Conservation (phyloP, 192 early-diverging fungal species). For the Podila epigama region DNA sequence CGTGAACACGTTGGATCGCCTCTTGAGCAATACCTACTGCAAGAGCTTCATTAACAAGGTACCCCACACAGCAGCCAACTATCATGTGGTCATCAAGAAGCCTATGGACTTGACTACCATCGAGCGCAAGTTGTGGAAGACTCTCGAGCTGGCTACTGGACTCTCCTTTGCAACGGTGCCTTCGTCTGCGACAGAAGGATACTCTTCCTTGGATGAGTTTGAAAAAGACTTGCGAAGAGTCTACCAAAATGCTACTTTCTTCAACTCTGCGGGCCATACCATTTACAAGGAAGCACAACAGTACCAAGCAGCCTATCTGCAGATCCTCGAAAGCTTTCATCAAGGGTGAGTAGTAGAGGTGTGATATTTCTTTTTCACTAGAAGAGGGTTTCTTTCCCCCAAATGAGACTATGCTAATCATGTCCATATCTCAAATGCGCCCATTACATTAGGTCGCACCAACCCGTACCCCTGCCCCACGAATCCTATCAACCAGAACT, state of each 20-base stretch:
- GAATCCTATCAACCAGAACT: constrained; percentile 30
- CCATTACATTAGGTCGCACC: no score
- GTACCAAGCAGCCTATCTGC: constrained; percentile 9
- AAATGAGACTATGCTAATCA: neutral
- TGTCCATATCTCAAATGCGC: neutral
- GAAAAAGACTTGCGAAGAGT: constrained; percentile 56
- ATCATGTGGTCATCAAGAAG: constrained; percentile 55
- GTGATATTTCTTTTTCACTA: neutral
- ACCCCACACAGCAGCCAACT: constrained; percentile 47
- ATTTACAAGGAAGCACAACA: constrained; percentile 40
- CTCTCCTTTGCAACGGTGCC: neutral
- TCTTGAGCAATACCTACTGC: constrained; percentile 24
- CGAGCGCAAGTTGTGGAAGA: constrained; percentile 61
- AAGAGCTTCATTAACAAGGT: constrained; percentile 49
- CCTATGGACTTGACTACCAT: constrained; percentile 63
- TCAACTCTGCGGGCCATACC: constrained; percentile 32
- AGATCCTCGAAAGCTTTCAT: constrained; percentile 8
- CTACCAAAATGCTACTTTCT: constrained; percentile 53
- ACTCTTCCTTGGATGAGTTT: constrained; percentile 50
- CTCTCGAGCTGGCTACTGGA: constrained; percentile 2
- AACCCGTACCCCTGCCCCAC: constrained; percentile 18
- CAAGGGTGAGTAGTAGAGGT: constrained; percentile 19
- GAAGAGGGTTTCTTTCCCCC: neutral
- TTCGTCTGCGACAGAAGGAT: constrained; percentile 17
- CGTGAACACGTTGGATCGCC: constrained; percentile 7